Evolutionary conservation across 805 yeast genomes (phyloP).

Genomic region (Spencermartinsiella europaea): DNA sequence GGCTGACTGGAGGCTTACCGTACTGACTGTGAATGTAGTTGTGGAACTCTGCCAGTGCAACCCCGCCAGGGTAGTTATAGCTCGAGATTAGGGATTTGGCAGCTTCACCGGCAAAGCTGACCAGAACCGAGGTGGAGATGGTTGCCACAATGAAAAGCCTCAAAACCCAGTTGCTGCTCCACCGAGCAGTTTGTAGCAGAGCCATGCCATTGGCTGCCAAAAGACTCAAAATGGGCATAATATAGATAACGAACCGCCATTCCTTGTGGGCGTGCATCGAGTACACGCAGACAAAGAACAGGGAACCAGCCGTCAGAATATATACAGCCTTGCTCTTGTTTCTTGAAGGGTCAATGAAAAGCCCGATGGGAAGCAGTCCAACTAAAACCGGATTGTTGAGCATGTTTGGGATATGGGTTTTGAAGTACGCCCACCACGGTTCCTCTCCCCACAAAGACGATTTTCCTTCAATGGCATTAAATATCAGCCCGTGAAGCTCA

Average conservation of each 20-base stretch:
- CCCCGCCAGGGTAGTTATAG: slow-evolving; percentile 86
- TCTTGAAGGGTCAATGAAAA: slow-evolving; percentile 35
- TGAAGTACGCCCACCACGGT: slow-evolving; percentile 66
- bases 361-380: slow-evolving; percentile 39
- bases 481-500: slow-evolving; percentile 65
- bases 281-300: slow-evolving; percentile 54
- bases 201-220: slow-evolving; percentile 58
- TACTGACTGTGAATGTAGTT: slow-evolving; percentile 27
- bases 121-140: slow-evolving; percentile 31
- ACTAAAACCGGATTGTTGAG: slow-evolving; percentile 31
- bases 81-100: slow-evolving; percentile 59
- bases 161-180: slow-evolving; percentile 15
- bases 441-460: slow-evolving; percentile 80
- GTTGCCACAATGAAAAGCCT: slow-evolving; percentile 27
- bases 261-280: slow-evolving; percentile 90
- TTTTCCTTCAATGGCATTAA: slow-evolving; percentile 72
- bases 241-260: slow-evolving; percentile 83
- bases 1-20: slow-evolving; percentile 4
- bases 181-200: slow-evolving; percentile 26
- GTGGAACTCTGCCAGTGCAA: slow-evolving; percentile 56
- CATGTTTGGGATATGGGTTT: slow-evolving; percentile 43
- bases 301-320: slow-evolving; percentile 45
- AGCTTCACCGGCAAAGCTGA: slow-evolving; percentile 40
- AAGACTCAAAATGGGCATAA: slow-evolving; percentile 62
- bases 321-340: slow-evolving; percentile 31